These are phyloP conservation scores for Epichloe uncinata DNA, from an alignment of 2,329 filamentous ascomycete species.

Conservation along the genomic window DNA sequence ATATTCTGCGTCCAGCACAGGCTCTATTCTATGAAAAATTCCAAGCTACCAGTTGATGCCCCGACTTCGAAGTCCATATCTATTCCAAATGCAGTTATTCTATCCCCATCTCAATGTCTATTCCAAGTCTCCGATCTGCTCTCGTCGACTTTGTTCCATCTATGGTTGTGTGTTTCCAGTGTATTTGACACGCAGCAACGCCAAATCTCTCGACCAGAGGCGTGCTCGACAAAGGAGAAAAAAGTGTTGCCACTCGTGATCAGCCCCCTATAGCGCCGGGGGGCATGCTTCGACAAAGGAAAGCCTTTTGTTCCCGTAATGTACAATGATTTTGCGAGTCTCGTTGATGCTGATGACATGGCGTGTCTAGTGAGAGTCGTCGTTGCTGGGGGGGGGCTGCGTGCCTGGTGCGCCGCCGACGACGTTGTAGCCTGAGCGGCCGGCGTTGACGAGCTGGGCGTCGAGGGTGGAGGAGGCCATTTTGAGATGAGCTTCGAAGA, in stretches of 20 bases:
- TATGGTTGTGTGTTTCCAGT: neutral
- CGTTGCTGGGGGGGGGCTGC: constrained; percentile 3
- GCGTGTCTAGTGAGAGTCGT: constrained; percentile 6
- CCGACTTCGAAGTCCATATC: neutral
- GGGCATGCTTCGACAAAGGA: neutral
- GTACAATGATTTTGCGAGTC: too few relatives aligned
- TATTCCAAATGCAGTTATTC: too few relatives aligned
- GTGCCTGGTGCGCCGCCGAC: constrained; percentile 16
- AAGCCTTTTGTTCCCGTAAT: neutral
- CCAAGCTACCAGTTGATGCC: neutral
- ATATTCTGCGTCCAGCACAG: too few relatives aligned
- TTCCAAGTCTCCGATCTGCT: neutral
- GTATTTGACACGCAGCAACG: neutral
- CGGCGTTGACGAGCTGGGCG: constrained; percentile 22
- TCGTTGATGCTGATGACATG: too few relatives aligned
- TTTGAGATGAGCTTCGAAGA: neutral
- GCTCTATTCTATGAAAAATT: too few relatives aligned
- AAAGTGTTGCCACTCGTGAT: neutral
- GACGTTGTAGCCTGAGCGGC: constrained; percentile 31
- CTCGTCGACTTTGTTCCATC: neutral
- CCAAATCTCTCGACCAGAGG: neutral
- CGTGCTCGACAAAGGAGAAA: neutral
- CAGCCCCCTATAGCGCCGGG: neutral
- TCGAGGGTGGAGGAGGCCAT: constrained; percentile 12
- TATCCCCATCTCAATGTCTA: neutral